phyloP scores from a whole-genome alignment of 495 filamentous ascomycete genomes.

The Talaromyces nanjingensis region DNA sequence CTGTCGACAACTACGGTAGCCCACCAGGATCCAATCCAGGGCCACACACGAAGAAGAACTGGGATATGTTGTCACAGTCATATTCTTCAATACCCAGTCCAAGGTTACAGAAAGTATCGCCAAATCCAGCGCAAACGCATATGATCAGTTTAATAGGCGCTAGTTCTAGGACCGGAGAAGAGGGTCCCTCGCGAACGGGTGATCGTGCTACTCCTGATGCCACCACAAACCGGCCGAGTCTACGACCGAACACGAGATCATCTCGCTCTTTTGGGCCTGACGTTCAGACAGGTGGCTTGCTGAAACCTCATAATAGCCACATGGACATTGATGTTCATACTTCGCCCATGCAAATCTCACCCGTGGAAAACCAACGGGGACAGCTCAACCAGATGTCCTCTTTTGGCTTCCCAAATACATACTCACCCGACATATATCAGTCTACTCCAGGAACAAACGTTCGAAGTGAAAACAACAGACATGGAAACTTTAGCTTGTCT shows the following conservation, averaged over 20 bases:
- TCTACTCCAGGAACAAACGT: slow-evolving; percentile 25
- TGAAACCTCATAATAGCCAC: not conserved
- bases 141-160: not conserved
- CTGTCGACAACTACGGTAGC: slow-evolving; percentile 52
- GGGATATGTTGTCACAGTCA: slow-evolving; percentile 62
- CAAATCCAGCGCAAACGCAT: slow-evolving; percentile 45
- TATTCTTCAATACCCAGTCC: slow-evolving; percentile 64
- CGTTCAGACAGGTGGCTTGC: not conserved
- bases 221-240: not conserved
- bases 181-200: not conserved
- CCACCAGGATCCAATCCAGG: slow-evolving; percentile 52
- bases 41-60: slow-evolving; percentile 54
- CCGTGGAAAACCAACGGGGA: not conserved
- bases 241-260: not conserved
- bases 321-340: not conserved
- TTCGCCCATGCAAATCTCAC: not conserved
- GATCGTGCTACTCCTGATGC: not conserved
- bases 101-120: slow-evolving; percentile 58
- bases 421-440: slow-evolving; percentile 13
- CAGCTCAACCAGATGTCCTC: not conserved
- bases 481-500: slow-evolving; percentile 34
- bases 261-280: not conserved
- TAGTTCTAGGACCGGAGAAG: not conserved
- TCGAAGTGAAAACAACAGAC: slow-evolving; percentile 11
- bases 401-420: not conserved